A percentile compares a stretch with the other conserved stretches of the same genome.
phyloP scores from a whole-genome alignment of 192 early-diverging fungal species.

The Coemansia sp. region DNA sequence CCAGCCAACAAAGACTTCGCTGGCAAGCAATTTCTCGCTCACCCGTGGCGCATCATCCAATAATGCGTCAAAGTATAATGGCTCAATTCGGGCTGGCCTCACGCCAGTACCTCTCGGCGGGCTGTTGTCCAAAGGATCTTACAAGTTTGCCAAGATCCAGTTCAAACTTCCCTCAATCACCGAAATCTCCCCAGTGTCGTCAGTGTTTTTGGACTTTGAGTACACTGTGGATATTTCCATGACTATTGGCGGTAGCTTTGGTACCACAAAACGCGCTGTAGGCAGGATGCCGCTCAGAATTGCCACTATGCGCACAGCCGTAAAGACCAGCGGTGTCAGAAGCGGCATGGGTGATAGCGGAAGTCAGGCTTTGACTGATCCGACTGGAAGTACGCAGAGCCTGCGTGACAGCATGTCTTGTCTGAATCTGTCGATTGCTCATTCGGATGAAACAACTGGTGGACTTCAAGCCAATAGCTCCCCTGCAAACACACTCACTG shows the following conservation, averaged over 20 bases:
- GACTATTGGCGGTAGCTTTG: slow-evolving; percentile 51
- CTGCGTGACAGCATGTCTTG: slow-evolving; percentile 43
- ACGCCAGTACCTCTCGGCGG: slow-evolving; percentile 41
- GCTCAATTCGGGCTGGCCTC: slow-evolving; percentile 10
- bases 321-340: slow-evolving; percentile 12
- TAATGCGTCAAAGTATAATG: slow-evolving; percentile 15
- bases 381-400: slow-evolving; percentile 22
- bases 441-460: slow-evolving; percentile 25
- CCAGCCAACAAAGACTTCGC: slow-evolving; percentile 25
- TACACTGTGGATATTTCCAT: slow-evolving; percentile 46
- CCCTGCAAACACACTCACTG: slow-evolving; percentile 45
- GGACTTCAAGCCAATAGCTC: slow-evolving; percentile 26
- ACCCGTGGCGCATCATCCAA: slow-evolving; percentile 21
- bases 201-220: slow-evolving; percentile 52
- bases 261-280: slow-evolving; percentile 23
- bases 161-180: slow-evolving; percentile 40
- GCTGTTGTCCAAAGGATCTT: slow-evolving; percentile 47
- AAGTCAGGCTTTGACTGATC: slow-evolving; percentile 17
- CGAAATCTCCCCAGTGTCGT: slow-evolving; percentile 51
- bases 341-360: neutral
- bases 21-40: slow-evolving; percentile 23
- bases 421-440: slow-evolving; percentile 42
- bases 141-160: slow-evolving; percentile 51
- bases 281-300: slow-evolving; percentile 49
- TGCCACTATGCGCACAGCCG: slow-evolving; percentile 32